Base-by-base conservation (phyloP, 1,284 basidiomycete species). In the Ganoderma sp. region DNA sequence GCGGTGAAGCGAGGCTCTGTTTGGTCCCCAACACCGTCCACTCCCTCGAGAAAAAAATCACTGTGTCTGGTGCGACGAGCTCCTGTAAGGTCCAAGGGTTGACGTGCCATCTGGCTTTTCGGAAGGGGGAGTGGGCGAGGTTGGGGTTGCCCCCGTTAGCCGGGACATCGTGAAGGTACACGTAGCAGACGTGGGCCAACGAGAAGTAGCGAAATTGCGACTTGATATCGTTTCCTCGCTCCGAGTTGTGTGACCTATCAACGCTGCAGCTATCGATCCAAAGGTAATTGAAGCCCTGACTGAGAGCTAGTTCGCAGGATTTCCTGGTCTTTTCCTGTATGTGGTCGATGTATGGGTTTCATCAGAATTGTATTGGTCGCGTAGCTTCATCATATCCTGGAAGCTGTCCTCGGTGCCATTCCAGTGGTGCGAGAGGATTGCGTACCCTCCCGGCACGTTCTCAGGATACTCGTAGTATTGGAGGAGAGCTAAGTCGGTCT, bases 261-360 rank as follows among this genome's bases (percentile, higher is more conserved):
- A 45, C 57, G 28, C 63, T 58, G 28, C 63, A 59, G 22, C 25
- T 58, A 14, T 64, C 56, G 61, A 45, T 58, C 63, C 63, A 64
- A 10, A 43, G 41, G 22, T 39, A 64, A n/a, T 64, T 3, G 28
- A 58, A 58, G 25, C 56, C 54, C 25, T 64, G 50, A 12, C 62
- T 45, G 19, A 39, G 32, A 8, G 62, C 52, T 34, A 56, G 48
- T 10, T 37, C 8, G 45, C 48, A 56, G 50, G 8, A 52, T 8
- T 8, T 42, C 34, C 62, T 28, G 32, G 54, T 39, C 37, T 63
- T 63, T n/a, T n/a, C 12, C 34, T 34, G 54, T 6, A 37, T 22
- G 9, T 39, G 32, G 39, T 28, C 37, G 37, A 48, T 34, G 7
- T 63, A 37, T 6, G 10, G 34, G n/a, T 43, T 19, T 28, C 12